A percentile compares a stretch with the other conserved stretches of the same genome.
Evolutionary conservation across 2,329 filamentous ascomycete species (phyloP).

Genomic region (Xenoacremonium recifei): DNA sequence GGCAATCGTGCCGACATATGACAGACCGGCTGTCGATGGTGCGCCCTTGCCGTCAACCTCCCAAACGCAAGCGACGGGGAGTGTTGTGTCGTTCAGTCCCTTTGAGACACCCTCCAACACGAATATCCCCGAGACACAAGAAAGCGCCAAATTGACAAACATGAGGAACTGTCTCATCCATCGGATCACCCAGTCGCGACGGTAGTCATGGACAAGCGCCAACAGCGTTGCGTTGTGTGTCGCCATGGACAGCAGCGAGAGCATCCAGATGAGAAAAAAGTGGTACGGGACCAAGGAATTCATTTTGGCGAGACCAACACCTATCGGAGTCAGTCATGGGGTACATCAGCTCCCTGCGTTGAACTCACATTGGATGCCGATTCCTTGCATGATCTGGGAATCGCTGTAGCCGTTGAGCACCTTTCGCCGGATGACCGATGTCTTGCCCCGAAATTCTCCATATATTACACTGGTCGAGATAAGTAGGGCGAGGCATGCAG

Average conservation of each 20-base stretch:
- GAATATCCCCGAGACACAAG: constrained; percentile 54
- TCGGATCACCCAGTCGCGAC: constrained; percentile 63
- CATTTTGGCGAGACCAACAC: constrained; percentile 59
- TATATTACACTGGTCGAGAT: constrained; percentile 57
- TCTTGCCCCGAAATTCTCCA: constrained; percentile 47
- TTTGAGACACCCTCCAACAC: constrained; percentile 54
- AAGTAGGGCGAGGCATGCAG: constrained; percentile 55
- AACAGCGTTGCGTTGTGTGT: constrained; percentile 65
- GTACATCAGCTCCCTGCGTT: background rate
- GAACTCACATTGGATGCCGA: constrained; percentile 57
- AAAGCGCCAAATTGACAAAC: constrained; percentile 62
- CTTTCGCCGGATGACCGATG: constrained; percentile 58
- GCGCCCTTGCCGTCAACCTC: constrained; percentile 36
- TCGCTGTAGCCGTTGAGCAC: constrained; percentile 65
- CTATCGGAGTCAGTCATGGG: constrained; percentile 7
- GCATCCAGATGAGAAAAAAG: constrained; percentile 70
- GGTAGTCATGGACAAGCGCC: constrained; percentile 65
- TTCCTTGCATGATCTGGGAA: constrained; percentile 67
- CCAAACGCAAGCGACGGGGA: constrained; percentile 64
- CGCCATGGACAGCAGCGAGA: constrained; percentile 61
- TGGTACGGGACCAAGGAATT: constrained; percentile 62
- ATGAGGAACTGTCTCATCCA: constrained; percentile 66
- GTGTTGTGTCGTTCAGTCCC: constrained; percentile 47
- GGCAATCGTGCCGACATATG: constrained; percentile 58
- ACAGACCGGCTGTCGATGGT: constrained; percentile 42